phyloP scores from a whole-genome alignment of 2,329 filamentous ascomycete genomes.

The Fusarium poae region DNA sequence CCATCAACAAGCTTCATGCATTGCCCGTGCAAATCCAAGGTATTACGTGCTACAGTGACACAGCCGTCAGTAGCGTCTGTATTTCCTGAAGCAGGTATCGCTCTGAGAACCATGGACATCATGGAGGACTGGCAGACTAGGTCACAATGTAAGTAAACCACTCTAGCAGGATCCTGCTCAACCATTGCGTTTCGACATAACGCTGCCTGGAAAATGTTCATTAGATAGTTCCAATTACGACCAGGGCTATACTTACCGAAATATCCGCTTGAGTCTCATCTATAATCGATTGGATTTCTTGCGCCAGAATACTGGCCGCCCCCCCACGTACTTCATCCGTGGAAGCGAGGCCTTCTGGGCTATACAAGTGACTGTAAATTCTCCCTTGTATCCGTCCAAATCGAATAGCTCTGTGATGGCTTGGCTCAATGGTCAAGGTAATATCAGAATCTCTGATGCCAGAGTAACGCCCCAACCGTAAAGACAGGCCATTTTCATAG shows the following conservation, averaged over 20 bases:
- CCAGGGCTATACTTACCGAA: constrained; percentile 4
- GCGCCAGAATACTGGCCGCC: constrained; percentile 5
- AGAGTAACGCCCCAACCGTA: constrained; percentile 53
- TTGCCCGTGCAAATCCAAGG: constrained; percentile 52
- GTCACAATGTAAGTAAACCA: constrained; percentile 52
- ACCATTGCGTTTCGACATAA: background rate
- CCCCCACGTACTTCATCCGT: background rate
- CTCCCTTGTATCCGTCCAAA: constrained; percentile 50
- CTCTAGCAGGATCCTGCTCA: constrained; percentile 44
- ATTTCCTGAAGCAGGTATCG: constrained; percentile 20
- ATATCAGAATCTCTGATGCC: constrained; percentile 53
- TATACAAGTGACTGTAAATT: constrained; percentile 54
- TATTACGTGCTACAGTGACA: constrained; percentile 51
- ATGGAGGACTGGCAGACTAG: constrained; percentile 54
- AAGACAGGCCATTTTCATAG: constrained; percentile 54
- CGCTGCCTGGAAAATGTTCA: constrained; percentile 4
- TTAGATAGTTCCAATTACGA: background rate
- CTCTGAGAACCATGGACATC: constrained; percentile 53
- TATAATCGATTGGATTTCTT: constrained; percentile 26
- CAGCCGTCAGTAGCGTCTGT: constrained; percentile 43
- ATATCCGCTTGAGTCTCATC: constrained; percentile 25
- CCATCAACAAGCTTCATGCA: constrained; percentile 48
- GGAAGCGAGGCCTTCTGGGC: constrained; percentile 28
- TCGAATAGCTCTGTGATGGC: constrained; percentile 37
- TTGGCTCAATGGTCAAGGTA: constrained; percentile 32